phyloP scores from a whole-genome alignment of 371 early-diverging fungal genomes.

The Mucor irregularis region DNA sequence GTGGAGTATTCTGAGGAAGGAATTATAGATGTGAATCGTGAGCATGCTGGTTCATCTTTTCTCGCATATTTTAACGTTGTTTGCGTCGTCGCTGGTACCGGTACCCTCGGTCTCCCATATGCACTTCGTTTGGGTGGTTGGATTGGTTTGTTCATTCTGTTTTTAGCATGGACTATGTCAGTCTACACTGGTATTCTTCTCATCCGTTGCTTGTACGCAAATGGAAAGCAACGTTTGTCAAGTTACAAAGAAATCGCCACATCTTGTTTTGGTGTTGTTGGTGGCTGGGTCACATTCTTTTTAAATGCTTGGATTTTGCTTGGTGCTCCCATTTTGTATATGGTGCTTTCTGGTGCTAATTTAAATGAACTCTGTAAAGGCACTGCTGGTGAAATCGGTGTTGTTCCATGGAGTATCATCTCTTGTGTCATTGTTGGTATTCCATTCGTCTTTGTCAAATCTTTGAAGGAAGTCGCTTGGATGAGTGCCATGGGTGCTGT shows the following conservation, averaged over 20 bases:
- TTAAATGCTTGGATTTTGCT: constrained; percentile 61
- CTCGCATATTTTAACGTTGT: constrained; percentile 68
- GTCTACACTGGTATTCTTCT: constrained; percentile 45
- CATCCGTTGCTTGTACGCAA: constrained; percentile 32
- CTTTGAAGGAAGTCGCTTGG: constrained; percentile 61
- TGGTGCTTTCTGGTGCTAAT: constrained; percentile 56
- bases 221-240: constrained; percentile 42
- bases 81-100: constrained; percentile 82
- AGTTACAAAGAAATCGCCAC: constrained; percentile 42
- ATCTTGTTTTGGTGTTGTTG: constrained; percentile 33
- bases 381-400: constrained; percentile 36
- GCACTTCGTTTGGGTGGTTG: constrained; percentile 80
- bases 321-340: constrained; percentile 55
- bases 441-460: constrained; percentile 59
- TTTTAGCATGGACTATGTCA: constrained; percentile 74
- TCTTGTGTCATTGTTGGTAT: constrained; percentile 53
- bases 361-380: constrained; percentile 39
- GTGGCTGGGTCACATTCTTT: constrained; percentile 46
- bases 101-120: constrained; percentile 79
- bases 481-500: constrained; percentile 62
- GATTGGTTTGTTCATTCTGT: constrained; percentile 73
- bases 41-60: constrained; percentile 32
- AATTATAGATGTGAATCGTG: constrained; percentile 22
- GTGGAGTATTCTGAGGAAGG: constrained; percentile 21
- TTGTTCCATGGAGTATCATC: constrained; percentile 64